Evolutionary conservation across 208 protist species (phyloP), one percentile per base, ranked within the genome.

Genomic region (Wallacemonas sp.): DNA sequence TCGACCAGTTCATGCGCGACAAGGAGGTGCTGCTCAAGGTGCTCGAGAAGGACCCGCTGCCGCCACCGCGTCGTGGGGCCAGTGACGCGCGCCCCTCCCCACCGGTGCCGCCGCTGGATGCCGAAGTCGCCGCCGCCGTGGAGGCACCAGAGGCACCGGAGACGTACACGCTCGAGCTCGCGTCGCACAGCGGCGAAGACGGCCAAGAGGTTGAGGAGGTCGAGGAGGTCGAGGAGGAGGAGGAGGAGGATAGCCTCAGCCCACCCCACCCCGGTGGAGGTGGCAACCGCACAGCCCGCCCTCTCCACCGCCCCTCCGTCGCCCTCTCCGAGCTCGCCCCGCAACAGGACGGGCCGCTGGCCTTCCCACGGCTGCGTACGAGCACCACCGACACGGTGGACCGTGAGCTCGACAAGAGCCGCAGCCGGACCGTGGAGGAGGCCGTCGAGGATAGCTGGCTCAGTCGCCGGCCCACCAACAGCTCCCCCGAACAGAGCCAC

Each of bases 11-110:
- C 20, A 41, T 74, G 61, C 44, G 26, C 22, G 70, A 74, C 41
- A 74, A 74, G 61, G 70, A 74, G 44, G 29, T 3, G 16, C 54
- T 74, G 2, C 61, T 74, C 0, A 46, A 74, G 54, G 16, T 62
- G n/a, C 1, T 74, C 2, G 70, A 61, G 36, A 3, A 5, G 10
- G 45, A 69, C 16, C 44, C 32, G 23, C 45, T 67, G 26, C 33
- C 46, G 3, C 46, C 45, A 52, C 50, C 28, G 29, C 20, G 48
- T 20, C 59, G 20, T 18, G 32, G 52, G 5, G 3, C 10, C 52
- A 59, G 18, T 42, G n/a, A 8, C 14, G 29, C 36, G 52, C 4
- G n/a, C 8, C 18, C 52, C 7, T n/a, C 52, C 2, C 67, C 74
- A 1, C 20, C 67, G 22, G 65, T 71, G 7, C 54, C 74, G 16